Percentiles rank a stretch among this genome's conserved stretches.
Evolutionary conservation across 1,284 basidiomycete genomes (phyloP).

Genomic region (Rhodotorula sp.): DNA sequence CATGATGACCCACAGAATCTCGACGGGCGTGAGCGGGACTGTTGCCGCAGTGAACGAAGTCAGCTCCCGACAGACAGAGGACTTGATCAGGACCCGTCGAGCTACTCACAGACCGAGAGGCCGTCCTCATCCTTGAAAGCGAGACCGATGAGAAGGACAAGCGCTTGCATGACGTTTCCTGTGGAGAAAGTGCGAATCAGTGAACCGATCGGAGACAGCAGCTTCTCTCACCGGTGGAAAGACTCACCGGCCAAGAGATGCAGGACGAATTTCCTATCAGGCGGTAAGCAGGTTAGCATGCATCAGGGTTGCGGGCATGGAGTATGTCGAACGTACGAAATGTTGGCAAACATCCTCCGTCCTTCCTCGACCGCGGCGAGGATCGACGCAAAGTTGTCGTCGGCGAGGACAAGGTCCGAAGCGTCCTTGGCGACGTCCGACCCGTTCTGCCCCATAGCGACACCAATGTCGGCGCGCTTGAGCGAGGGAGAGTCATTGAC

Average conservation of each 20-base stretch:
- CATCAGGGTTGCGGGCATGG: no score
- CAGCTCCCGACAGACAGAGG: background rate
- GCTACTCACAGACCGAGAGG: slow-evolving; percentile 53
- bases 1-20: slow-evolving; percentile 58
- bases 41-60: background rate
- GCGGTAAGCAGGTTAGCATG: background rate
- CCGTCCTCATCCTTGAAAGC: slow-evolving; percentile 62
- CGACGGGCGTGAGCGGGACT: slow-evolving; percentile 67
- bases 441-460: slow-evolving; percentile 69
- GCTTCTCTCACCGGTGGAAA: background rate
- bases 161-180: slow-evolving; percentile 60
- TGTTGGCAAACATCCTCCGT: slow-evolving; percentile 56
- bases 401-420: slow-evolving; percentile 64
- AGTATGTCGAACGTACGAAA: slow-evolving; percentile 43
- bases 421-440: slow-evolving; percentile 65
- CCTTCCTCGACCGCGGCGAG: slow-evolving; percentile 67
- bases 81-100: no score
- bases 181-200: background rate
- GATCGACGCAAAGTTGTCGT: slow-evolving; percentile 73
- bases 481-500: slow-evolving; percentile 62
- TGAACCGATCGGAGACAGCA: background rate
- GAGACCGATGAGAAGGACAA: slow-evolving; percentile 60
- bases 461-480: slow-evolving; percentile 57
- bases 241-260: slow-evolving; percentile 52
- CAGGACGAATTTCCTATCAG: slow-evolving; percentile 43